These are phyloP conservation scores for Drechslerella coelobrocha DNA, from an alignment of 2,329 filamentous ascomycete species.

Conservation along the genomic window DNA sequence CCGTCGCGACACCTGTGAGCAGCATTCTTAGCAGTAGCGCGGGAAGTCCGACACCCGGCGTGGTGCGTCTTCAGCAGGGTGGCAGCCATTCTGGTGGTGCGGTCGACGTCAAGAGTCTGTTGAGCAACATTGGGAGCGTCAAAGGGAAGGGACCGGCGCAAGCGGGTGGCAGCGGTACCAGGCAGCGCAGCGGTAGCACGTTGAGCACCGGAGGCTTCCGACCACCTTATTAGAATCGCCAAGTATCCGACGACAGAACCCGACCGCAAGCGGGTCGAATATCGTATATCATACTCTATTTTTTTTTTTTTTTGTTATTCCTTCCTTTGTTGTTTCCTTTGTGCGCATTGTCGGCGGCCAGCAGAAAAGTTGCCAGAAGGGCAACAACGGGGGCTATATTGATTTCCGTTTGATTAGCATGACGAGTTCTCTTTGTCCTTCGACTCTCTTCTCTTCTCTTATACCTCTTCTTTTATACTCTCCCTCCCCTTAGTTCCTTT, in stretches of 20 bases:
- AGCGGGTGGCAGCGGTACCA: not conserved
- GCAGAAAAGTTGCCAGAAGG: too few species aligned
- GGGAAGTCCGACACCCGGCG: slow-evolving; percentile 28
- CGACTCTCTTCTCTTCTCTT: slow-evolving; percentile 11
- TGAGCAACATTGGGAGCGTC: slow-evolving; percentile 40
- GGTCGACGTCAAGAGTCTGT: slow-evolving; percentile 44
- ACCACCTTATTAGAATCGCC: slow-evolving; percentile 32
- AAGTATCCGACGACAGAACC: not conserved
- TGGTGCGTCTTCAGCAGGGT: slow-evolving; percentile 16
- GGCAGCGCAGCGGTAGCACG: slow-evolving; percentile 39
- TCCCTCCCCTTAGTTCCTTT: not conserved
- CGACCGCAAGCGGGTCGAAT: not conserved
- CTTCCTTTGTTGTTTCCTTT: slow-evolving; percentile 18
- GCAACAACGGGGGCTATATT: too few species aligned
- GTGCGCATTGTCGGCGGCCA: slow-evolving; percentile 17
- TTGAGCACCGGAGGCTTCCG: slow-evolving; percentile 41
- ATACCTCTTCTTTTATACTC: slow-evolving; percentile 1
- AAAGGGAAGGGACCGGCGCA: slow-evolving; percentile 24
- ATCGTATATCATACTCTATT: slow-evolving; percentile 12
- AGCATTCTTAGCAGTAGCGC: slow-evolving; percentile 35
- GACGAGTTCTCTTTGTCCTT: slow-evolving; percentile 27
- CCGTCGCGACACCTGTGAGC: slow-evolving; percentile 23
- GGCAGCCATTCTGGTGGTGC: slow-evolving; percentile 10
- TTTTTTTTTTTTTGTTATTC: slow-evolving; percentile 2
- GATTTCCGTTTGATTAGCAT: slow-evolving; percentile 18